Evolutionary conservation across 768 basidiomycete genomes (phyloP), one percentile per base, ranked within the genome.

Genomic region (Collybiopsis confluens): DNA sequence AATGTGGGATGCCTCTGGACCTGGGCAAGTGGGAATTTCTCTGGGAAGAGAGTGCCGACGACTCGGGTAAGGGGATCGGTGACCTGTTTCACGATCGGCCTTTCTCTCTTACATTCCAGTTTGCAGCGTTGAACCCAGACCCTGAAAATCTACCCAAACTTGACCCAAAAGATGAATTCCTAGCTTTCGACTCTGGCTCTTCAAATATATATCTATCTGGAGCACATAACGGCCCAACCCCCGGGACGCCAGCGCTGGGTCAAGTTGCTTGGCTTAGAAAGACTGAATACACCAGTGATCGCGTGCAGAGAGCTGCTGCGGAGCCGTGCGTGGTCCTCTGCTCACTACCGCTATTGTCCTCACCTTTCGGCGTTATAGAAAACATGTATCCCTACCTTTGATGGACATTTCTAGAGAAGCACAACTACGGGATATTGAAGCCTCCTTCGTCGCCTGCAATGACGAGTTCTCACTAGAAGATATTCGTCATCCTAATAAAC

Each of bases 1-100:
- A 99, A 66, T 88, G 87, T 59, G 97, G 97, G 0, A 95, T 99
- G 94, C 94, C 95, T 0, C 70, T 99, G 23, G 92, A 98, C 65
- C 72, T 96, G 44, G 87, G 88, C 16, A 81, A 78, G 52, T 94
- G 85, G 78, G 86, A 88, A 52, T 87, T 82, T 33, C 70, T 96
- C 16, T 94, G 89, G 91, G 84, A 88, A 46, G 89, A 92, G 56
- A 82, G 82, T 40, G 88, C 77, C 2, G 80, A 86, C 64, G 82
- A 87, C 68, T 77, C 80, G 49, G 73, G 90, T 88, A 47, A 58
- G 35, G 76, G 30, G 43, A 1, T 16, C 24, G 23, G 35, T 50
- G 9, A 18, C 8, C 21, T 41, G 28, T 10, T 42, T 13, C 7
- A 27, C 23, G 4, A 8, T n/a, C 13, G 23, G 23, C n/a, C 23